These are phyloP conservation scores for Taphrina betulina DNA, from an alignment of 1,139 yeast species.

Conservation along the genomic window DNA sequence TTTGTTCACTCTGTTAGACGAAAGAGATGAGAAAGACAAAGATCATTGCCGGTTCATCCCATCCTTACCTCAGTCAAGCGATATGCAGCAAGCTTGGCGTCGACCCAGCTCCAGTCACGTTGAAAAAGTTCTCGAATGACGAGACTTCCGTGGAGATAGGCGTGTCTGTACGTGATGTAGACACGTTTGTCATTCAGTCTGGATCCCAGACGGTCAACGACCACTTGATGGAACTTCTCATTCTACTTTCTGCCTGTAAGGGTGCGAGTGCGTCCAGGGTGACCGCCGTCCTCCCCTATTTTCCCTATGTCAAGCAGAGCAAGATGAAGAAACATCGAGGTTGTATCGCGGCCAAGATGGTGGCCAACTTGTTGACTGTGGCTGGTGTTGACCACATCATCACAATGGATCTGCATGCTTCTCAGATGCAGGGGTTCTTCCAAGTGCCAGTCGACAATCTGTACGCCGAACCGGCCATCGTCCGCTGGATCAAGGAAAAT, in stretches of 20 bases:
- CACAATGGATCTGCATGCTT: constrained; percentile 92
- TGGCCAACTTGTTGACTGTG: constrained; percentile 90
- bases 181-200: constrained; percentile 91
- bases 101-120: constrained; percentile 90
- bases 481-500: constrained; percentile 92
- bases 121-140: constrained; percentile 91
- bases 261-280: constrained; percentile 91
- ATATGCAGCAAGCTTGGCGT: constrained; percentile 91
- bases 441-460: constrained; percentile 94
- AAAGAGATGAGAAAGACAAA: constrained; percentile 99
- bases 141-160: constrained; percentile 97
- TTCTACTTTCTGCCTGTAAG: constrained; percentile 89
- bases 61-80: constrained; percentile 85
- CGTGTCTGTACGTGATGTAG: constrained; percentile 91
- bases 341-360: constrained; percentile 97
- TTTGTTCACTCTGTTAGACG: too few species aligned
- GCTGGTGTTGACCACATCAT: constrained; percentile 99
- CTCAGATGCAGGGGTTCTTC: constrained; percentile 99
- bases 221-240: constrained; percentile 92
- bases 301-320: constrained; percentile 94
- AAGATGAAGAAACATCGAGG: constrained; percentile 99
- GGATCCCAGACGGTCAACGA: constrained; percentile 81
- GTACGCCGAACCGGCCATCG: constrained; percentile 94
- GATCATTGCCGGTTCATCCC: constrained; percentile 93
- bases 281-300: constrained; percentile 87